Percentiles rank a stretch among this genome's conserved stretches.
Evolutionary conservation across 345 rosid species (phyloP).

Genomic region (Camelina hispida): DNA sequence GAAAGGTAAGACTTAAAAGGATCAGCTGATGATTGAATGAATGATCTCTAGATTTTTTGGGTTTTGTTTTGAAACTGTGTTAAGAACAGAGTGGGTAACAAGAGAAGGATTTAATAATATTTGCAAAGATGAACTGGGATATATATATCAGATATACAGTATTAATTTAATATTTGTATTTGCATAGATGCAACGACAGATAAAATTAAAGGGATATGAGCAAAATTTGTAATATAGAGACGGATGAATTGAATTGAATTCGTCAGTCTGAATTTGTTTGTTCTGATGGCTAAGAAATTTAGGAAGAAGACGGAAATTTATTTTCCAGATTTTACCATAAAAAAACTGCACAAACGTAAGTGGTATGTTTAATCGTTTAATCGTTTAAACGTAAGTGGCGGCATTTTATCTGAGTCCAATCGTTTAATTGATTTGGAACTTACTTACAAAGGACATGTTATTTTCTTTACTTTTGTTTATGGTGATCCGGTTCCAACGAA

Average conservation of each 20-base stretch:
- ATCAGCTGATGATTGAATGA: constrained; percentile 23
- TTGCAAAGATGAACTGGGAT: constrained; percentile 25
- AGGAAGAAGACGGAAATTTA: constrained; percentile 11
- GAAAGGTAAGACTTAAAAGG: neutral
- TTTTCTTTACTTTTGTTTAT: too few relatives aligned
- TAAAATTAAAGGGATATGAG: neutral
- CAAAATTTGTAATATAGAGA: neutral
- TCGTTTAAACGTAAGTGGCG: too few relatives aligned
- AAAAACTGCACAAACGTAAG: constrained; percentile 15
- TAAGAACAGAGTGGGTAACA: neutral
- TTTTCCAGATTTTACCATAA: constrained; percentile 4
- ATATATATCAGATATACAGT: neutral
- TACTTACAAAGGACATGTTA: too few relatives aligned
- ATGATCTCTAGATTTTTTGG: constrained; percentile 26
- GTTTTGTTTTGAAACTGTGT: constrained; percentile 6
- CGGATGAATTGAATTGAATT: constrained; percentile 20
- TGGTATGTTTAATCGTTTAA: too few relatives aligned
- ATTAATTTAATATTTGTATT: neutral
- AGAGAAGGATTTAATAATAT: constrained; percentile 1
- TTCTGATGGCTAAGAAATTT: constrained; percentile 17
- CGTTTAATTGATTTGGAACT: too few relatives aligned
- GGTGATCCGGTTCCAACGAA: too few relatives aligned
- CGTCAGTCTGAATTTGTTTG: constrained; percentile 30
- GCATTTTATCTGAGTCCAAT: too few relatives aligned
- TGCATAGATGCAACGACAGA: neutral